Base-by-base conservation (phyloP, 164 flowering plant genomes). In the Berberis vulgaris region DNA sequence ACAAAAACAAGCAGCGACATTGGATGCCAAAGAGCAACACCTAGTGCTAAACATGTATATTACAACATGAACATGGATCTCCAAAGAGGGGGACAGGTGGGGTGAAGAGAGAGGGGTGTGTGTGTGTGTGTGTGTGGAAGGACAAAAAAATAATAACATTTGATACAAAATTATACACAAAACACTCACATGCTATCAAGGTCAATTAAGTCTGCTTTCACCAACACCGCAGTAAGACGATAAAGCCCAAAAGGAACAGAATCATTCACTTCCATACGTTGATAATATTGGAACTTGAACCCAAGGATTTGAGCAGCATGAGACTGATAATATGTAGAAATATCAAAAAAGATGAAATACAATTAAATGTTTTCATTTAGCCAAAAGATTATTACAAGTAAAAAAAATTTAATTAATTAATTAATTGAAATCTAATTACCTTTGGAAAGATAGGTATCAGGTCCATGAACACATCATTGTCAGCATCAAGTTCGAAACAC, bases 241-340 rank as follows among this genome's bases (percentile, higher is more conserved):
- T 84, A 89, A 52, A 95, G 88, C 61, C 96, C 93, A 79, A 74
- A 75, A 40, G 98, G 97, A 40, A 84, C 91, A 58, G 85, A 75
- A 76, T 44, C 26, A 54, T 70, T 82, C 45, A 91, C 88, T 74
- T 95, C 99, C 81, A 81, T 70, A 2, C 93, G 89, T 79, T 95
- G 99, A 73, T 92, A 89, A 71, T 88, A 91, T 71, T 95, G 98
- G 69, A 91, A 95, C 80, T 95, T 95, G 67, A 88, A 95, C 41
- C 99, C 98, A 57, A 95, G 87, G 62, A 95, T 89, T 74, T 95
- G 99, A 64, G 99, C 81, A 69, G 99, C 98, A 76, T 95, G 97
- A 46, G 97, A 92, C 99, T 95, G 95, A 72, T 79, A 62, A 66
- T 61, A 60, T 59, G 2, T 44, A 4, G 49, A 26, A 43, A 2